phyloP scores from a whole-genome alignment of 2,329 filamentous ascomycete species.

The Pseudocercospora vitis region DNA sequence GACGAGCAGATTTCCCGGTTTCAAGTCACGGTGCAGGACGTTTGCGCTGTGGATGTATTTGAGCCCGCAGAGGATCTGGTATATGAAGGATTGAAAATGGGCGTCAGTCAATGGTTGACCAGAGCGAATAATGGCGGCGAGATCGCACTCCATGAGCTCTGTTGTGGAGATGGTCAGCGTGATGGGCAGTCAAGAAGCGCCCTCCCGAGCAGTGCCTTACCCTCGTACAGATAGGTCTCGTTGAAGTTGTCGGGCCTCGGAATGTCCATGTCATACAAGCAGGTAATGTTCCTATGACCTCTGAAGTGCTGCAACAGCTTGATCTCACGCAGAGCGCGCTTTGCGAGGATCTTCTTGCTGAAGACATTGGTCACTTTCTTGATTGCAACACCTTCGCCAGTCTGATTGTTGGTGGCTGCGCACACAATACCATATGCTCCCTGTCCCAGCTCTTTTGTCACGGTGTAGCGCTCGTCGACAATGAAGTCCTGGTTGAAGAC shows the following conservation, averaged over 20 bases:
- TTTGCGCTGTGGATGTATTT: conserved; percentile 99
- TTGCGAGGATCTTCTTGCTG: conserved; percentile 99
- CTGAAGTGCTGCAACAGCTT: conserved; percentile 98
- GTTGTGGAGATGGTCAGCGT: conserved; percentile 13
- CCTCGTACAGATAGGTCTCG: conserved; percentile 98
- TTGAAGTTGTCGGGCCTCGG: conserved; percentile 97
- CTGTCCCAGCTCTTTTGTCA: conserved; percentile 97
- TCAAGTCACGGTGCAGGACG: conserved; percentile 92
- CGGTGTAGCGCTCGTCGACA: conserved; percentile 95
- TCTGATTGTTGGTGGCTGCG: conserved; percentile 88
- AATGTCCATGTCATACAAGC: conserved; percentile 99
- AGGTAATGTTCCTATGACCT: conserved; percentile 72
- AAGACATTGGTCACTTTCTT: conserved; percentile 99
- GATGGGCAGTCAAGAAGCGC: background rate
- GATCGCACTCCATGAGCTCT: conserved; percentile 99
- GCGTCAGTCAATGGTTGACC: conserved; percentile 96
- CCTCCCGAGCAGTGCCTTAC: conserved; percentile 51
- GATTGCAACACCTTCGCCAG: conserved; percentile 91
- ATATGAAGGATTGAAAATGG: conserved; percentile 99
- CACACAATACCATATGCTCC: conserved; percentile 99
- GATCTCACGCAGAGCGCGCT: conserved; percentile 95
- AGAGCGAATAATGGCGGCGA: conserved; percentile 95
- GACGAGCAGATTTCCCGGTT: conserved; percentile 94
- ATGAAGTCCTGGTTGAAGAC: conserved; percentile 99
- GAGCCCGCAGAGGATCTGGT: conserved; percentile 96